phyloP scores from a whole-genome alignment of 768 basidiomycete species.

The Lactifluus rugatus region DNA sequence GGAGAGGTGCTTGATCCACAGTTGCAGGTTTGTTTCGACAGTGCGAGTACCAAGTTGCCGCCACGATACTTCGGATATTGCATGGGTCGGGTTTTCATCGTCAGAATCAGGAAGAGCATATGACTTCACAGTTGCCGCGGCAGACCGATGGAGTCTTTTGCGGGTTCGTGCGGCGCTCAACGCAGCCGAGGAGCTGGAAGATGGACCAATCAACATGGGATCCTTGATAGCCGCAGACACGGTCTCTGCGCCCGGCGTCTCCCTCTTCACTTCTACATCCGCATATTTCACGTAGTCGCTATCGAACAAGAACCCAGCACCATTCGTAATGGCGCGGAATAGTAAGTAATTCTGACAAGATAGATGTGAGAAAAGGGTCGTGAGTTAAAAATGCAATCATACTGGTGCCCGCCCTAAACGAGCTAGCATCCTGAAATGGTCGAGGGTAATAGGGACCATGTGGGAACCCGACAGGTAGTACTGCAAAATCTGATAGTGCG shows the following conservation, averaged over 20 bases:
- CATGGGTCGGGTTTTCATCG: conserved; percentile 44
- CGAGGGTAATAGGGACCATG: conserved; percentile 61
- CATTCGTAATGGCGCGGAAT: conserved; percentile 52
- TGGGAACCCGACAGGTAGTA: conserved; percentile 22
- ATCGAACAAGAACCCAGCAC: conserved; percentile 62
- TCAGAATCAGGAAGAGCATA: conserved; percentile 65
- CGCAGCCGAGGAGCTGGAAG: conserved; percentile 26
- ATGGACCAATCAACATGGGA: conserved; percentile 3
- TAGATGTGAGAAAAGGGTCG: not conserved
- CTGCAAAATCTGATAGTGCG: conserved; percentile 27
- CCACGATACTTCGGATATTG: conserved; percentile 22
- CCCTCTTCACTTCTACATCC: conserved; percentile 17
- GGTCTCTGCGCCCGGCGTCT: conserved; percentile 16
- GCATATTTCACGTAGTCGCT: conserved; percentile 46
- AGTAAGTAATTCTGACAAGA: conserved; percentile 39
- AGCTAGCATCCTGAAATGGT: conserved; percentile 69
- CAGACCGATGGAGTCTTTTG: conserved; percentile 53
- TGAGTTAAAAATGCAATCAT: conserved; percentile 22
- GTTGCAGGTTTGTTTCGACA: conserved; percentile 40
- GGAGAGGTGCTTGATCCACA: conserved; percentile 61
- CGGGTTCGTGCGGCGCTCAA: conserved; percentile 1
- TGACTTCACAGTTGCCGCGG: conserved; percentile 42
- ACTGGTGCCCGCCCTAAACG: conserved; percentile 53
- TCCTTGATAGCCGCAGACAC: conserved; percentile 10
- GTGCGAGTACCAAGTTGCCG: conserved; percentile 29